A percentile compares a stretch with the other conserved stretches of the same genome.
Conservation (phyloP, 345 rosid genomes). For the Citropsis articulata region DNA sequence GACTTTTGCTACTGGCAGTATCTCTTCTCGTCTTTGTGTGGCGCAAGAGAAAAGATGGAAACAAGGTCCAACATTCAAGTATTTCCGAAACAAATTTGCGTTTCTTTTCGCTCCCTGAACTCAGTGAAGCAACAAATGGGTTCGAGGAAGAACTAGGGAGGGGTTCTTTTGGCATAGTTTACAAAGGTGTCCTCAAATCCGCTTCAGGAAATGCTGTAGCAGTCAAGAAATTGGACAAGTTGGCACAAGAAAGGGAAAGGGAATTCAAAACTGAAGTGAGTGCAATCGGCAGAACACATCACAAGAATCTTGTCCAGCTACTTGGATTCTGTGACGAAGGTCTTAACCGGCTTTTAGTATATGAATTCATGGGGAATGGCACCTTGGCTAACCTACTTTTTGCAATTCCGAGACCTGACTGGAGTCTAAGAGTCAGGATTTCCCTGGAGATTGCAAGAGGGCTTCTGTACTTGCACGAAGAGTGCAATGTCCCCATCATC, state of each 20-base stretch:
- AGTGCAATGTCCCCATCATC: slow-evolving; percentile 13
- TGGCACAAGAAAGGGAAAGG: slow-evolving; percentile 20
- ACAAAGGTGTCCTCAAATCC: slow-evolving; percentile 22
- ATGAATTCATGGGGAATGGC: slow-evolving; percentile 24
- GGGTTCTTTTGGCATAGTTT: slow-evolving; percentile 35
- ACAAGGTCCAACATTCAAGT: neutral
- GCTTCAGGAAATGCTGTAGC: slow-evolving; percentile 18
- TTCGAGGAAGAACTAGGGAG: slow-evolving; percentile 33
- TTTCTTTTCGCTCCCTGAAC: slow-evolving; percentile 20
- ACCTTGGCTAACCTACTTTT: slow-evolving; percentile 19
- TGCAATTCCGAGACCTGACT: slow-evolving; percentile 11
- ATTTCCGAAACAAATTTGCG: slow-evolving; percentile 15
- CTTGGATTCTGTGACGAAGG: slow-evolving; percentile 26
- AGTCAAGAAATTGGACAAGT: slow-evolving; percentile 24
- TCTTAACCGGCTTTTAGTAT: slow-evolving; percentile 17
- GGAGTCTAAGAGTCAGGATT: slow-evolving; percentile 23
- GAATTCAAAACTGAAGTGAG: slow-evolving; percentile 30
- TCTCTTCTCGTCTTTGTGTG: neutral
- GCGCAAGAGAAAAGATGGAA: neutral
- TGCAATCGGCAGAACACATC: slow-evolving; percentile 29
- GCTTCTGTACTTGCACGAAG: slow-evolving; percentile 25
- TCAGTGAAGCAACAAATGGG: slow-evolving; percentile 21
- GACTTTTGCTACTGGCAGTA: slow-evolving; percentile 5
- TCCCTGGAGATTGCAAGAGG: slow-evolving; percentile 23
- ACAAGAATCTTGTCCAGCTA: slow-evolving; percentile 21